Conservation (phyloP, 805 yeast genomes). For the Metschnikowia vanudenii region DNA sequence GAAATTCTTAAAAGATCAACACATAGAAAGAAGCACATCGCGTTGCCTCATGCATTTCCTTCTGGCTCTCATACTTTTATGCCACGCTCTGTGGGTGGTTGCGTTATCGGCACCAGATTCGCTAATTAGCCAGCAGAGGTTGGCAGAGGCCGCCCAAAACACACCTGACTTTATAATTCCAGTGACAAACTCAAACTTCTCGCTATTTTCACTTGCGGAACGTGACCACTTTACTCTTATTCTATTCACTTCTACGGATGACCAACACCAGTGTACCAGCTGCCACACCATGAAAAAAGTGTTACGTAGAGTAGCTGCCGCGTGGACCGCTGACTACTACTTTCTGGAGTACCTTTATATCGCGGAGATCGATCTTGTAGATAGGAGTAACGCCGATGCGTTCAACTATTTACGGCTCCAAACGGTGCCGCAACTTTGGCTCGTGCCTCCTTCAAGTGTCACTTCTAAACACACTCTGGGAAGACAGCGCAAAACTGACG, state of each 20-base stretch:
- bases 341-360: slow-evolving; percentile 43
- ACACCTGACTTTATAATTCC: slow-evolving; percentile 13
- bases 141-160: slow-evolving; percentile 6
- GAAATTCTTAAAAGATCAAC: too few relatives aligned
- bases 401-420: slow-evolving; percentile 43
- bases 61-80: neutral
- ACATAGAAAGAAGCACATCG: too few relatives aligned
- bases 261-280: slow-evolving; percentile 43
- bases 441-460: slow-evolving; percentile 50
- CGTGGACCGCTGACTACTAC: slow-evolving; percentile 47
- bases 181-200: slow-evolving; percentile 13
- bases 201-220: slow-evolving; percentile 12
- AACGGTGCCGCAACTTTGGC: slow-evolving; percentile 66
- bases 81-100: neutral
- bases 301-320: slow-evolving; percentile 39
- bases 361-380: slow-evolving; percentile 49
- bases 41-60: neutral
- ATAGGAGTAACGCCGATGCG: slow-evolving; percentile 38
- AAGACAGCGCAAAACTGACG: slow-evolving; percentile 21
- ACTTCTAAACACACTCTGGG: slow-evolving; percentile 14
- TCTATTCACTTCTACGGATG: slow-evolving; percentile 50
- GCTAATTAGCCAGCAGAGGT: neutral
- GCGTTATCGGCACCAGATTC: neutral
- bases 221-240: slow-evolving; percentile 52
- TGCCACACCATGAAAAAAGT: slow-evolving; percentile 48